Evolutionary conservation across 805 yeast species (phyloP).

Genomic region (Yamadazyma paraphyllophila): DNA sequence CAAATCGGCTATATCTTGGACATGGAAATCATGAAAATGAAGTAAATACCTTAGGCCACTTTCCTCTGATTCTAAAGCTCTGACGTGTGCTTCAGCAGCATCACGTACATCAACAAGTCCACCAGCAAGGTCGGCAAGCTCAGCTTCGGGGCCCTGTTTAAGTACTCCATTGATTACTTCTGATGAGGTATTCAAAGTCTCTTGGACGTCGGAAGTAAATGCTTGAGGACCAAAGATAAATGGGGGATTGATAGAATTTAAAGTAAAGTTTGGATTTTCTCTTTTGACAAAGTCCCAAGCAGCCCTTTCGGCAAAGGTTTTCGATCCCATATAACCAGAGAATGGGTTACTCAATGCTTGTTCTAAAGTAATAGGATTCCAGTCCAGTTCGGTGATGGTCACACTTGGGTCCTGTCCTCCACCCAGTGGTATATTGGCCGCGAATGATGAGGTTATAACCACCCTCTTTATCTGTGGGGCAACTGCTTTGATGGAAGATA

Average conservation of each 20-base stretch:
- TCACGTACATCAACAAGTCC: slow-evolving; percentile 46
- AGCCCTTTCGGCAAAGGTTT: slow-evolving; percentile 57
- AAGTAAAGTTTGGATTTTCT: slow-evolving; percentile 32
- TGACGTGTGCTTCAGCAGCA: slow-evolving; percentile 44
- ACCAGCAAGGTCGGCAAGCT: slow-evolving; percentile 23
- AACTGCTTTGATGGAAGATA: slow-evolving; percentile 43
- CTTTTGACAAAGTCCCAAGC: slow-evolving; percentile 54
- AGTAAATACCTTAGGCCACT: slow-evolving; percentile 30
- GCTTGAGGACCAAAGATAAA: slow-evolving; percentile 62
- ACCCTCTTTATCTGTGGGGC: slow-evolving; percentile 43
- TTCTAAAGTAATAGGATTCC: slow-evolving; percentile 56
- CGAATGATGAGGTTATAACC: slow-evolving; percentile 52
- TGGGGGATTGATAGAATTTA: slow-evolving; percentile 53
- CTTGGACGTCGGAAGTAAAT: slow-evolving; percentile 28
- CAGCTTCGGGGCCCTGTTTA: slow-evolving; percentile 28
- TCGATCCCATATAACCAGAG: slow-evolving; percentile 56
- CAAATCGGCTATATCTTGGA: slow-evolving; percentile 31
- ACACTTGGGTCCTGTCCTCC: slow-evolving; percentile 17
- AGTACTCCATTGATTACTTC: slow-evolving; percentile 42
- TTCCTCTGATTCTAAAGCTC: slow-evolving; percentile 32
- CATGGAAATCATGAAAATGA: slow-evolving; percentile 15
- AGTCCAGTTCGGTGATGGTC: slow-evolving; percentile 25
- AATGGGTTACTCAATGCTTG: slow-evolving; percentile 39
- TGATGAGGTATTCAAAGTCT: slow-evolving; percentile 32
- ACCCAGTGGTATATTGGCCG: slow-evolving; percentile 42